Conservation (phyloP, 495 filamentous ascomycete species). For the Neurospora sp. region DNA sequence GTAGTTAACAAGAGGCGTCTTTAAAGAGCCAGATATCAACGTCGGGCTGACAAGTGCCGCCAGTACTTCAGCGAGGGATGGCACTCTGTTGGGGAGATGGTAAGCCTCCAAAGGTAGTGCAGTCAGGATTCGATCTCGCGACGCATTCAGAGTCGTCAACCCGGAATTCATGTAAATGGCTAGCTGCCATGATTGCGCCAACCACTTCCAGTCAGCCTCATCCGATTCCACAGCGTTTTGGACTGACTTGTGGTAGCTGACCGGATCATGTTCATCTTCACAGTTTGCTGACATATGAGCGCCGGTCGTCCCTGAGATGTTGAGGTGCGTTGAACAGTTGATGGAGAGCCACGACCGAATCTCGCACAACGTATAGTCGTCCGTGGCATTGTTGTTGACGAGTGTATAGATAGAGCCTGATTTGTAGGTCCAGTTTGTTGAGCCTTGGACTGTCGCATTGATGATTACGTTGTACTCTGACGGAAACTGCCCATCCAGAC, state of each 20-base stretch:
- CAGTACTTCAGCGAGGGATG: conserved; percentile 56
- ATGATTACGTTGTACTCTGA: conserved; percentile 53
- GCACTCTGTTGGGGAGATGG: conserved; percentile 29
- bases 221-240: conserved; percentile 23
- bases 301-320: conserved; percentile 45
- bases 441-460: conserved; percentile 31
- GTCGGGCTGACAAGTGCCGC: conserved; percentile 58
- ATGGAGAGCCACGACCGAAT: conserved; percentile 48
- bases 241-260: conserved; percentile 39
- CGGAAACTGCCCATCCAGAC: conserved; percentile 30
- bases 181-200: conserved; percentile 47
- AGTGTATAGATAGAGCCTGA: conserved; percentile 54
- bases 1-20: conserved; percentile 41
- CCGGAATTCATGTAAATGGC: conserved; percentile 52
- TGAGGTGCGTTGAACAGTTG: conserved; percentile 53
- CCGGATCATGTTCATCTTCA: conserved; percentile 39
- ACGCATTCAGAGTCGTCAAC: conserved; percentile 45
- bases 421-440: conserved; percentile 9
- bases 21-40: conserved; percentile 40
- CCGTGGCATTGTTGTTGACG: conserved; percentile 33
- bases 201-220: conserved; percentile 45
- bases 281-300: conserved; percentile 45
- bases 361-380: conserved; percentile 51
- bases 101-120: conserved; percentile 31
- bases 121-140: conserved; percentile 54